A percentile compares a stretch with the other conserved stretches of the same genome.
Conservation (phyloP, 2,329 filamentous ascomycete species). For the Talaromyces sp. region DNA sequence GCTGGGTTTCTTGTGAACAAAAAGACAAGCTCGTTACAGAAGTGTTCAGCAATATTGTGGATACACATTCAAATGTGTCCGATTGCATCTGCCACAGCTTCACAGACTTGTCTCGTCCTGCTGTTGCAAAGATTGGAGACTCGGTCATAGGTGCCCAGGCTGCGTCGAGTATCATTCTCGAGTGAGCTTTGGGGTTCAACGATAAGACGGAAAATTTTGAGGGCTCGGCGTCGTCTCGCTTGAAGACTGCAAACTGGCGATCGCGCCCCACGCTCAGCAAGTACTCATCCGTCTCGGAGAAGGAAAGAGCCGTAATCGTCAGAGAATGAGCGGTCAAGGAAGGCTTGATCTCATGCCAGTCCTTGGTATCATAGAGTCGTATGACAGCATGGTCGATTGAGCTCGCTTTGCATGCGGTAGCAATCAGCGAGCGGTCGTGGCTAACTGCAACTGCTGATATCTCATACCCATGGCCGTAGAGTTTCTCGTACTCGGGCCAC, state of each 20-base stretch:
- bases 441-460: constrained; percentile 81
- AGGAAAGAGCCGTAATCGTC: constrained; percentile 77
- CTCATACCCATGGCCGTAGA: constrained; percentile 97
- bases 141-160: constrained; percentile 64
- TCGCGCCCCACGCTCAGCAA: constrained; percentile 88
- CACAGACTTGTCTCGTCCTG: constrained; percentile 80
- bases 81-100: constrained; percentile 57
- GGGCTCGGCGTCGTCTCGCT: constrained; percentile 39
- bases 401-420: constrained; percentile 88
- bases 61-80: constrained; percentile 46
- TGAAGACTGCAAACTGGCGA: constrained; percentile 83
- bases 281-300: constrained; percentile 67
- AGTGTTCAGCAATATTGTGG: constrained; percentile 50
- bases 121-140: constrained; percentile 67
- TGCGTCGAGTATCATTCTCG: constrained; percentile 85
- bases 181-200: constrained; percentile 77
- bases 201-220: constrained; percentile 54
- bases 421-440: constrained; percentile 69
- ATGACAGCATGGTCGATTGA: constrained; percentile 93
- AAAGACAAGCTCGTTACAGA: constrained; percentile 71
- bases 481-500: constrained; percentile 93
- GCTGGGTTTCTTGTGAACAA: constrained; percentile 31
- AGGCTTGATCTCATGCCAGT: constrained; percentile 83
- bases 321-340: constrained; percentile 79
- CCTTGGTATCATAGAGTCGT: constrained; percentile 77